Percentiles rank a stretch among this genome's conserved stretches.
These are phyloP conservation scores for Leucoagaricus sp. DNA, from an alignment of 1,284 basidiomycete species.

Conservation along the genomic window DNA sequence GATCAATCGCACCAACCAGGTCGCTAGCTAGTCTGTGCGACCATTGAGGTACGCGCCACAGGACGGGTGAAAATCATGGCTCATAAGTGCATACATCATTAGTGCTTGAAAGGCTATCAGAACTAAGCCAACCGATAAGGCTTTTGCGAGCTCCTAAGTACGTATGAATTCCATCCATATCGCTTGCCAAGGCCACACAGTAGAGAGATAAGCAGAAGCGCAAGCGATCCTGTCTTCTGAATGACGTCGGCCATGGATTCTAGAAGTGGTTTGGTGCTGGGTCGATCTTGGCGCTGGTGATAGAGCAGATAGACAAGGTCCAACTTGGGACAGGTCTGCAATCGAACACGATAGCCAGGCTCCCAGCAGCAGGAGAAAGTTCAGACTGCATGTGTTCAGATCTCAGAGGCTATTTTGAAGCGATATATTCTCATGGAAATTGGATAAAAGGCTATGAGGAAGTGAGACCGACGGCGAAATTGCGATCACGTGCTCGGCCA, in stretches of 20 bases:
- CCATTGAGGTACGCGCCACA: too few species aligned
- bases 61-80: too few species aligned
- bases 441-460: background rate
- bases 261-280: background rate
- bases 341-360: background rate
- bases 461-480: background rate
- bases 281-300: background rate
- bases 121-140: background rate
- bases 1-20: too few species aligned
- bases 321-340: too few species aligned
- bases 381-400: background rate
- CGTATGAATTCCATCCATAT: background rate
- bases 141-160: background rate
- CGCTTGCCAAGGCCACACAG: background rate
- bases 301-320: background rate
- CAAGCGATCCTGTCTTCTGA: background rate
- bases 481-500: constrained; percentile 4
- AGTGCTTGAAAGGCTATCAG: background rate
- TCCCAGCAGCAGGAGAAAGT: background rate
- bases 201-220: background rate
- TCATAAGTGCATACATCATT: too few species aligned
- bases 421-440: background rate
- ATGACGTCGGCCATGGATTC: background rate
- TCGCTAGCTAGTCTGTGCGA: too few species aligned
- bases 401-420: background rate